phyloP scores from a whole-genome alignment of 2,329 filamentous ascomycete genomes.

The Orbilia oligospora region DNA sequence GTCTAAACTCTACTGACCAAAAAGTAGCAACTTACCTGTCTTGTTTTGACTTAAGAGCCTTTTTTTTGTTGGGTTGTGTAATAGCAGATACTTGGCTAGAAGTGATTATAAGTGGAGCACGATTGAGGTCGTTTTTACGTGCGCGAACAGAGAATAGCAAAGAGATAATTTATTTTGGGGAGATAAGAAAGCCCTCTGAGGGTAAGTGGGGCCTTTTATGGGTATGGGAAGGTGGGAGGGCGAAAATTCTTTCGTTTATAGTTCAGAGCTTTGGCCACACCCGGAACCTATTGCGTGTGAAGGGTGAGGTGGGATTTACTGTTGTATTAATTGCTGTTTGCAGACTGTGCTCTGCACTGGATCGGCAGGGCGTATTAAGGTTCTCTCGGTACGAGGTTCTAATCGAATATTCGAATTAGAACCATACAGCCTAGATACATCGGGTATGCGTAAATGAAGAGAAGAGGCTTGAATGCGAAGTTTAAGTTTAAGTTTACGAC shows the following conservation, averaged over 20 bases:
- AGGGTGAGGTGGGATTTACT: background rate
- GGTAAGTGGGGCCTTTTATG: slow-evolving; percentile 10
- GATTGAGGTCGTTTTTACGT: slow-evolving; percentile 19
- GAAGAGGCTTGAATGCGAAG: no score
- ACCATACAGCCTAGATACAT: no score
- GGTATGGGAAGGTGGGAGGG: background rate
- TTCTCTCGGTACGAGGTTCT: background rate
- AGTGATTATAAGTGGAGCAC: slow-evolving; percentile 13
- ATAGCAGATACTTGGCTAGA: background rate
- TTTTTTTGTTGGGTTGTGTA: background rate
- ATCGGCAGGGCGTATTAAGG: background rate
- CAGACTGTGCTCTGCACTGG: background rate
- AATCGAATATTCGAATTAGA: background rate
- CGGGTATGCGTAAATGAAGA: background rate
- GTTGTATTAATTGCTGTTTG: background rate
- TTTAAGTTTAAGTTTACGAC: no score
- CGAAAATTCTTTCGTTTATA: slow-evolving; percentile 43
- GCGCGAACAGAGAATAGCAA: slow-evolving; percentile 5
- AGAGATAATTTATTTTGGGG: slow-evolving; percentile 38
- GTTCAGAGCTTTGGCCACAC: slow-evolving; percentile 52
- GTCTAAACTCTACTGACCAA: background rate
- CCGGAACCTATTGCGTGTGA: background rate
- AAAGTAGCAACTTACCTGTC: slow-evolving; percentile 11
- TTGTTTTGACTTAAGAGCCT: background rate
- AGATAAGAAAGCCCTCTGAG: background rate